Percentiles rank a stretch among this genome's conserved stretches.
phyloP scores from a whole-genome alignment of 1,284 basidiomycete species.

The Ganoderma resinaceum region DNA sequence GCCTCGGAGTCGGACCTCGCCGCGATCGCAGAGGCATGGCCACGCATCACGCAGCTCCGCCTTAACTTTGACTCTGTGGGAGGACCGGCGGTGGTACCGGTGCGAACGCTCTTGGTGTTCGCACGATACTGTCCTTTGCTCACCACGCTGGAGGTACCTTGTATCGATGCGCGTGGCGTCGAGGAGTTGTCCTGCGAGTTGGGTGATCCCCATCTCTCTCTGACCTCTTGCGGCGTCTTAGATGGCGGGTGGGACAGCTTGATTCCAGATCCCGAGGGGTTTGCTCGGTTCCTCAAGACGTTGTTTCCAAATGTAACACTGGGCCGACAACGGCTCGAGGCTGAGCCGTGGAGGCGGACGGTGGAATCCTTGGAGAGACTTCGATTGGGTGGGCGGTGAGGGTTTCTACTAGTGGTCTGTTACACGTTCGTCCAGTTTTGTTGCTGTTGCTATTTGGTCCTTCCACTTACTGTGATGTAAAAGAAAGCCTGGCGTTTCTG shows the following conservation, averaged over 20 bases:
- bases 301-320: not conserved
- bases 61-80: not conserved
- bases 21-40: slow-evolving; percentile 11
- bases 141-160: not conserved
- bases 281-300: not conserved
- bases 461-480: not conserved
- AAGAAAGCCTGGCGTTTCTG: too few relatives aligned
- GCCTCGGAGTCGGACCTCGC: not conserved
- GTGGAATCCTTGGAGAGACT: not conserved
- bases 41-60: not conserved
- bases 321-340: not conserved
- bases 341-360: not conserved
- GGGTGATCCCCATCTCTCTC: not conserved
- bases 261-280: not conserved
- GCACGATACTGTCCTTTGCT: not conserved
- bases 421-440: not conserved
- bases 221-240: not conserved
- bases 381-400: too few relatives aligned
- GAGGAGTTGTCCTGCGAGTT: not conserved
- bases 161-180: slow-evolving; percentile 5
- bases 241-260: slow-evolving; percentile 1
- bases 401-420: too few relatives aligned
- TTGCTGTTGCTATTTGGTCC: too few relatives aligned
- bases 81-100: not conserved
- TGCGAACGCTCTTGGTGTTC: not conserved